Conservation (phyloP, 306 rosid genomes). For the Prunus persica region Prunus_persica_NCBIv2 NC_034016.1:14381501-14382000, state of each 20-base stretch:
- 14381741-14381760: slow-evolving; percentile 41
- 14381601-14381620: too few relatives aligned
- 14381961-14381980: not conserved
- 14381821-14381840: slow-evolving; percentile 65
- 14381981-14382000: not conserved
- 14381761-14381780: slow-evolving; percentile 42
- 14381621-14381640: not conserved
- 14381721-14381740: slow-evolving; percentile 48
- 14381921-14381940: not conserved
- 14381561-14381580: too few relatives aligned
- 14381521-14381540: not conserved
- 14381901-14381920: slow-evolving; percentile 36
- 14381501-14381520: not conserved
- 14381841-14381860: slow-evolving; percentile 52
- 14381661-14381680: slow-evolving; percentile 68
- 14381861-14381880: slow-evolving; percentile 69
- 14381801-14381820: slow-evolving; percentile 46
- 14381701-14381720: slow-evolving; percentile 48
- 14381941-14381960: not conserved
- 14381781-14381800: slow-evolving; percentile 53
- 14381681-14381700: slow-evolving; percentile 44
- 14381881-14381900: slow-evolving; percentile 48
- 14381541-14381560: not conserved
- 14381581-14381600: not conserved
- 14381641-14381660: slow-evolving; percentile 36